A percentile compares a stretch with the other conserved stretches of the same genome.
phyloP scores from a whole-genome alignment of 805 yeast genomes.

The Starmerella vaccinii region DNA sequence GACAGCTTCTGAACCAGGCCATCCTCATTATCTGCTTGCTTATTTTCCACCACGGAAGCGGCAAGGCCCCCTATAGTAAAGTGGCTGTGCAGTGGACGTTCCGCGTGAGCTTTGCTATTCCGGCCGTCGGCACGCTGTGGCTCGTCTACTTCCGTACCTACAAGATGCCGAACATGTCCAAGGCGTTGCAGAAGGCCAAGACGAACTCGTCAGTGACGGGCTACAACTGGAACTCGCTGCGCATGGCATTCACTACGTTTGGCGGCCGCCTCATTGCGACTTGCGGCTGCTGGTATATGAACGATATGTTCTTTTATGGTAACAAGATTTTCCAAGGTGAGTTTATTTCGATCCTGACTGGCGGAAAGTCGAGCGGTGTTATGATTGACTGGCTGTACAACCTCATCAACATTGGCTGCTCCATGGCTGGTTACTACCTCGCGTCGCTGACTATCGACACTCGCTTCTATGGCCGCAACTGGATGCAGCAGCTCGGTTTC shows the following conservation, averaged over 20 bases:
- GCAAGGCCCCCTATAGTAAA: conserved; percentile 27
- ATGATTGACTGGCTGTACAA: conserved; percentile 42
- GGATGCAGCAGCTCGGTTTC: conserved; percentile 49
- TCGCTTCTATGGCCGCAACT: conserved; percentile 43
- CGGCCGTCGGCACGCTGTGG: conserved; percentile 34
- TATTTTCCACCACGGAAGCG: conserved; percentile 29
- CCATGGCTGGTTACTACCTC: conserved; percentile 55
- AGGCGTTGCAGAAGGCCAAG: conserved; percentile 25
- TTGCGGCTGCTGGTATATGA: conserved; percentile 50
- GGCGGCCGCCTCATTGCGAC: conserved; percentile 41
- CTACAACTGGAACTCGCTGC: conserved; percentile 29
- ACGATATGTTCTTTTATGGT: conserved; percentile 57
- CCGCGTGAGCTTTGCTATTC: conserved; percentile 33
- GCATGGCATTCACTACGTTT: conserved; percentile 26
- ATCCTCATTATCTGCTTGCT: conserved; percentile 25
- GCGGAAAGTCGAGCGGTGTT: conserved; percentile 35
- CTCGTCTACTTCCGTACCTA: conserved; percentile 32
- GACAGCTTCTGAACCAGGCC: conserved; percentile 30
- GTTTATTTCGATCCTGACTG: conserved; percentile 38
- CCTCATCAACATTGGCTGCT: conserved; percentile 55
- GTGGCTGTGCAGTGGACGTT: conserved; percentile 34
- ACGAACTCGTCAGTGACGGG: conserved; percentile 30
- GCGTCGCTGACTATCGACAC: conserved; percentile 46
- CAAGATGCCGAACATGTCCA: conserved; percentile 32
- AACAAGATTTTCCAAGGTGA: conserved; percentile 43